These are phyloP conservation scores for Heritiera fomes DNA, from an alignment of 345 rosid genomes.

Conservation along the genomic window DNA sequence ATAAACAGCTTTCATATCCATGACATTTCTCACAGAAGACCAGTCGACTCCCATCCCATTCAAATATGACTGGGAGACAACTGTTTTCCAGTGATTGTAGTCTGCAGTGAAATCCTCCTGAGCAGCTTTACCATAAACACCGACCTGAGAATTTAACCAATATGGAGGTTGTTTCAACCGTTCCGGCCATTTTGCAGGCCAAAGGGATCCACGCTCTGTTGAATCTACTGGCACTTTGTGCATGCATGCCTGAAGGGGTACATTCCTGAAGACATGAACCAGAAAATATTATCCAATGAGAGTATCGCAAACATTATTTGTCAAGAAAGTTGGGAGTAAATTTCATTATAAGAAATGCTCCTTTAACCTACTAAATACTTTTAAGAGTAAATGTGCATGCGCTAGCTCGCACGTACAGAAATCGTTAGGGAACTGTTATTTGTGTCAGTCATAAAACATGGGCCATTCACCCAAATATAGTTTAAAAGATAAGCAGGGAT, in stretches of 20 bases:
- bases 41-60: conserved; percentile 59
- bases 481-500: not conserved
- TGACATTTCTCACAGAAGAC: conserved; percentile 71
- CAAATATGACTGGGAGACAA: conserved; percentile 57
- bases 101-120: conserved; percentile 67
- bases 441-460: not conserved
- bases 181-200: conserved; percentile 73
- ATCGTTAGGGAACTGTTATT: not conserved
- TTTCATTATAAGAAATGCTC: not conserved
- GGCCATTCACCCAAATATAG: not conserved
- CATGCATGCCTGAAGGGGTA: conserved; percentile 75
- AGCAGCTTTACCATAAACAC: conserved; percentile 69
- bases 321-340: not conserved
- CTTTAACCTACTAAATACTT: not conserved
- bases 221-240: conserved; percentile 57
- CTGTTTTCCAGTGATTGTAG: conserved; percentile 64
- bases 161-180: conserved; percentile 65
- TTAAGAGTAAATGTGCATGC: not conserved
- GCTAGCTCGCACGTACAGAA: not conserved
- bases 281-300: not conserved
- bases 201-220: conserved; percentile 58
- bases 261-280: conserved; percentile 51
- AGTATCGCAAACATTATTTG: not conserved
- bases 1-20: conserved; percentile 93
- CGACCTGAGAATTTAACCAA: conserved; percentile 61